Conservation (phyloP, 1,284 basidiomycete species). For the Ustilago bromivora region DNA sequence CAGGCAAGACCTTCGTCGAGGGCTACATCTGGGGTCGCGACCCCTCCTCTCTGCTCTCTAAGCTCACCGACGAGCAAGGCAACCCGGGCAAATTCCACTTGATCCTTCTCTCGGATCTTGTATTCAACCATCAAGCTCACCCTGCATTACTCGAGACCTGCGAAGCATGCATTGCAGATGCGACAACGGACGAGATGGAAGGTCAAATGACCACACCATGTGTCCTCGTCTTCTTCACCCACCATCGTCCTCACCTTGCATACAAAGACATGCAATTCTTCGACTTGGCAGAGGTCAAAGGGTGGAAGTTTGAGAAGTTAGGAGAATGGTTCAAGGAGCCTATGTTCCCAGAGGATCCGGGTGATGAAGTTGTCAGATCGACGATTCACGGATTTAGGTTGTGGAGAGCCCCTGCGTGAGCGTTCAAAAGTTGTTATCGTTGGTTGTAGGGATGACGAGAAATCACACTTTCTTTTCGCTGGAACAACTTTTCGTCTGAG, state of each 20-base stretch:
- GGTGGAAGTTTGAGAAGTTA: conserved; percentile 83
- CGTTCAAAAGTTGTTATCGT: neutral
- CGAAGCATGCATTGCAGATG: conserved; percentile 72
- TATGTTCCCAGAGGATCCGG: conserved; percentile 63
- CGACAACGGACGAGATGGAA: conserved; percentile 27
- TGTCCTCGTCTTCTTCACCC: conserved; percentile 90
- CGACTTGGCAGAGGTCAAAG: conserved; percentile 75
- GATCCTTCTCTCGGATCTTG: conserved; percentile 89
- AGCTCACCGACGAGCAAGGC: conserved; percentile 64
- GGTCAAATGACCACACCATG: conserved; percentile 69
- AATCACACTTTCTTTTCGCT: conserved; percentile 4
- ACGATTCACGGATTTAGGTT: conserved; percentile 59
- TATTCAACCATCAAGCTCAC: conserved; percentile 83
- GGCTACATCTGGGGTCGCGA: conserved; percentile 92
- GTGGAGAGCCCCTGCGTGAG: conserved; percentile 27
- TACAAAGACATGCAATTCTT: conserved; percentile 89
- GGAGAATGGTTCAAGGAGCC: conserved; percentile 75
- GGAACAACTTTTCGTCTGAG: neutral
- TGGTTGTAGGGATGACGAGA: neutral
- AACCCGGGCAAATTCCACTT: conserved; percentile 76
- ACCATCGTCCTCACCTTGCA: conserved; percentile 85
- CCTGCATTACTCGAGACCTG: conserved; percentile 84
- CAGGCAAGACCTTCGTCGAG: conserved; percentile 61
- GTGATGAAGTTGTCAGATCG: conserved; percentile 54
- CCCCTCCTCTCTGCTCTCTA: conserved; percentile 74